phyloP scores from a whole-genome alignment of 2,329 filamentous ascomycete genomes.

The Elsinoe fawcettii region DNA sequence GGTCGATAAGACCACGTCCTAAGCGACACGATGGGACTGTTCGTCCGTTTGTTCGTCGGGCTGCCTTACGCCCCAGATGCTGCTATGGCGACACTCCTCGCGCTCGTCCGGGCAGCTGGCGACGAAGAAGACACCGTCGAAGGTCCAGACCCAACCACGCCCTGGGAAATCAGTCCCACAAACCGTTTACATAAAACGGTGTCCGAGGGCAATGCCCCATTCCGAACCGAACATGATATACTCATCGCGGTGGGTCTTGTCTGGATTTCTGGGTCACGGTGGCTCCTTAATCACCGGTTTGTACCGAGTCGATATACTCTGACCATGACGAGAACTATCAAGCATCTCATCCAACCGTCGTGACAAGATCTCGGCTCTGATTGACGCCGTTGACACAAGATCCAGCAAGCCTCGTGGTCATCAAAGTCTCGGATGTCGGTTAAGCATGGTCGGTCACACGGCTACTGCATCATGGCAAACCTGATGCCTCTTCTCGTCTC shows the following conservation, averaged over 20 bases:
- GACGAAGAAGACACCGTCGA: neutral
- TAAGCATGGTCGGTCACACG: neutral
- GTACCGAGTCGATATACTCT: too few relatives aligned
- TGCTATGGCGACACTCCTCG: neutral
- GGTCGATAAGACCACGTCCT: neutral
- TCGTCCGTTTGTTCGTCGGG: neutral
- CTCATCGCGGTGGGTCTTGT: neutral
- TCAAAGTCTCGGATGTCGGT: neutral
- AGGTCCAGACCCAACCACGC: neutral
- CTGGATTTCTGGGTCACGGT: too few relatives aligned
- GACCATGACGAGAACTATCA: too few relatives aligned
- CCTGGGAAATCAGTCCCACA: neutral
- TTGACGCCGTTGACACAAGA: neutral
- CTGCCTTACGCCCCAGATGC: neutral
- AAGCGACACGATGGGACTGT: neutral
- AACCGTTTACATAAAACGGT: conserved; percentile 1
- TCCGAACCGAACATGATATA: neutral
- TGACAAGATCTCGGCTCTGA: neutral
- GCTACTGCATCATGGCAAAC: conserved; percentile 1
- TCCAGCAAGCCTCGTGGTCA: neutral
- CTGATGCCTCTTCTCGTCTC: conserved; percentile 54
- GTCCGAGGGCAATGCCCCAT: neutral
- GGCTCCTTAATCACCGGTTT: too few relatives aligned
- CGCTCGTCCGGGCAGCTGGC: neutral
- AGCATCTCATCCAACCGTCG: too few relatives aligned